Base-by-base conservation (phyloP, 768 basidiomycete species). In the Sarcodon aspratus region DNA sequence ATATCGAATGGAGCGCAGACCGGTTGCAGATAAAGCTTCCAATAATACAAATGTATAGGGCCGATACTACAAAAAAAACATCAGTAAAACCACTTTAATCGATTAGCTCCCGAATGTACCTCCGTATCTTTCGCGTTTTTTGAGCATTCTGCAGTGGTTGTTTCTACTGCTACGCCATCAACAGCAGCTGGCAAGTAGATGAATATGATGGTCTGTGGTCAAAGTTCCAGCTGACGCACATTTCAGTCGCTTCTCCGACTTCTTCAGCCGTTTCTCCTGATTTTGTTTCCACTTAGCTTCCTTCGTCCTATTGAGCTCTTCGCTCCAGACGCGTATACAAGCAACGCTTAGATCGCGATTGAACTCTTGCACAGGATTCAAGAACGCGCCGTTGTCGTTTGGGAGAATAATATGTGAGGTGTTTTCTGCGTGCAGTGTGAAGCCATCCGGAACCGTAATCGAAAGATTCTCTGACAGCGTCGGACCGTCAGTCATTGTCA, bases 291-390 rank as follows among this genome's bases (percentile, higher is more conserved):
- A 89, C 55, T 68, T 75, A 51, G 63, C 69, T 60, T 79, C 72
- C 67, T 85, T 91, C 48, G 68, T 67, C 59, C 66, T 72, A 59
- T 85, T 76, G 36, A 77, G 47, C 48, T 80, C 70, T 58, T 93
- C 85, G 51, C 86, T 84, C 92, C 92, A 99, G 3, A 82, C 79
- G 32, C 81, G 73, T 49, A 99, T 97, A 54, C 85, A 86, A 17
- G 92, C 90, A 38, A 97, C 82, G 54, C 88, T 92, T 43, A 90
- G 64, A 66, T 99, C 96, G 36, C 96, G 76, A 67, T 99, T 99
- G 72, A 96, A 99, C 64, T 99, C 91, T 61, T 99, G 96, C 10
- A 97, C 85, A 6, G 96, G 95, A 61, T 99, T 99, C 52, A 98
- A 67, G 64, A 99, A 99, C 2, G 94, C 90, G 50, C 87, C 85